Percentiles rank a stretch among this genome's conserved stretches.
These are phyloP conservation scores for Xylaria sp. DNA, from an alignment of 2,329 filamentous ascomycete genomes.

Conservation along the genomic window DNA sequence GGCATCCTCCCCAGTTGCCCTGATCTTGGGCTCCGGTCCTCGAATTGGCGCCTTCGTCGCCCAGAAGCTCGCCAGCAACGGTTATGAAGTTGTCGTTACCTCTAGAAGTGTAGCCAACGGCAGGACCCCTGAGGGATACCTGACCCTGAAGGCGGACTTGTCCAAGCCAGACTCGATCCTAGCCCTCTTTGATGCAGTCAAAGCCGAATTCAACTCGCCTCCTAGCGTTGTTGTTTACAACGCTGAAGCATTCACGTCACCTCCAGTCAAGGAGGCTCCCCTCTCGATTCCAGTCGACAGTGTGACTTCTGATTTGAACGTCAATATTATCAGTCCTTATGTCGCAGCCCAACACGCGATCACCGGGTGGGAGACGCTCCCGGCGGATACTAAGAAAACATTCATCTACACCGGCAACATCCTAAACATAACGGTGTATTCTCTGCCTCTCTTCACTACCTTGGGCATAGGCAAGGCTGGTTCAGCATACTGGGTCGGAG, in stretches of 20 bases:
- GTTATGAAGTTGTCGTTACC: conserved; percentile 43
- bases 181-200: conserved; percentile 53
- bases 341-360: conserved; percentile 56
- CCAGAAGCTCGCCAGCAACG: conserved; percentile 42
- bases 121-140: conserved; percentile 43
- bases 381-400: conserved; percentile 37
- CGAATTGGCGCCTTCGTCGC: conserved; percentile 42
- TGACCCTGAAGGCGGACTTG: conserved; percentile 55
- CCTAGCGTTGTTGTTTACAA: conserved; percentile 60
- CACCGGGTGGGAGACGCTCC: conserved; percentile 51
- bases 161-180: conserved; percentile 49
- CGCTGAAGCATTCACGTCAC: conserved; percentile 51
- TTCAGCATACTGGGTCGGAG: conserved; percentile 52
- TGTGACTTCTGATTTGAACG: conserved; percentile 50
- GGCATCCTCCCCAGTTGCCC: conserved; percentile 24
- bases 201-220: conserved; percentile 49
- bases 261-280: conserved; percentile 48
- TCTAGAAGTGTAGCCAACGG: conserved; percentile 40
- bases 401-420: conserved; percentile 54
- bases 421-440: conserved; percentile 48
- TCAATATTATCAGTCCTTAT: conserved; percentile 54
- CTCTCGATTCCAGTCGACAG: conserved; percentile 50
- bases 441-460: conserved; percentile 40
- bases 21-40: conserved; percentile 46
- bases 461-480: conserved; percentile 56